These are phyloP conservation scores for Colletotrichum musae DNA, from an alignment of 2,329 filamentous ascomycete species.

Conservation along the genomic window DNA sequence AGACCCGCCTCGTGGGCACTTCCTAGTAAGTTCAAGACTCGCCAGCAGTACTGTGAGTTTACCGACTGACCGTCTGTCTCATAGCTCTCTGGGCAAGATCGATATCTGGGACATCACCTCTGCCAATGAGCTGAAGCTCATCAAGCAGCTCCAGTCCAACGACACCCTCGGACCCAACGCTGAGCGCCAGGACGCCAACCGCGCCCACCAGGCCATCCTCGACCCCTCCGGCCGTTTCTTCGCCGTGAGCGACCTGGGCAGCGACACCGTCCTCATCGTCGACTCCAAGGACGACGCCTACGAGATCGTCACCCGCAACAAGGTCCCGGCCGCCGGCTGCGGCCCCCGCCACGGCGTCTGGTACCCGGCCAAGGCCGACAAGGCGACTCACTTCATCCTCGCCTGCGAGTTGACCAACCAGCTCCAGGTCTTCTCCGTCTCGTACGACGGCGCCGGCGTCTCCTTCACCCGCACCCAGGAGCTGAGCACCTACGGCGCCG, in stretches of 20 bases:
- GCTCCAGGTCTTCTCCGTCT: conserved; percentile 59
- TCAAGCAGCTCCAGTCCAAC: conserved; percentile 55
- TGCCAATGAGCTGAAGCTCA: conserved; percentile 51
- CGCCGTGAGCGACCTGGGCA: conserved; percentile 64
- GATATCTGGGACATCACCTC: conserved; percentile 62
- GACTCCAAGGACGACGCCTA: conserved; percentile 59
- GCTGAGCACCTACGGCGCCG: conserved; percentile 54
- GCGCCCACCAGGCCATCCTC: conserved; percentile 64
- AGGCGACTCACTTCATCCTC: conserved; percentile 62
- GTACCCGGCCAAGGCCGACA: conserved; percentile 51
- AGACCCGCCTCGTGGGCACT: conserved; percentile 61
- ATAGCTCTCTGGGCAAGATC: conserved; percentile 53
- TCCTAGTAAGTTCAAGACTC: conserved; percentile 49
- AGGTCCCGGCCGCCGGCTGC: conserved; percentile 54
- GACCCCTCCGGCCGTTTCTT: conserved; percentile 66
- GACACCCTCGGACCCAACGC: conserved; percentile 52
- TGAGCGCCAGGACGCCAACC: conserved; percentile 50
- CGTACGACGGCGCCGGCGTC: conserved; percentile 54
- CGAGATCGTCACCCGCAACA: conserved; percentile 52
- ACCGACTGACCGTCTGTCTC: background rate
- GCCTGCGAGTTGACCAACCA: conserved; percentile 63
- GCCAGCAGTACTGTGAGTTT: too few relatives aligned
- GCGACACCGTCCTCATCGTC: conserved; percentile 62
- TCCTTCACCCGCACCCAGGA: conserved; percentile 53
- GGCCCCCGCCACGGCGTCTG: conserved; percentile 68